Conservation (phyloP, 2,329 filamentous ascomycete genomes). For the Cytospora paraplurivora region DNA sequence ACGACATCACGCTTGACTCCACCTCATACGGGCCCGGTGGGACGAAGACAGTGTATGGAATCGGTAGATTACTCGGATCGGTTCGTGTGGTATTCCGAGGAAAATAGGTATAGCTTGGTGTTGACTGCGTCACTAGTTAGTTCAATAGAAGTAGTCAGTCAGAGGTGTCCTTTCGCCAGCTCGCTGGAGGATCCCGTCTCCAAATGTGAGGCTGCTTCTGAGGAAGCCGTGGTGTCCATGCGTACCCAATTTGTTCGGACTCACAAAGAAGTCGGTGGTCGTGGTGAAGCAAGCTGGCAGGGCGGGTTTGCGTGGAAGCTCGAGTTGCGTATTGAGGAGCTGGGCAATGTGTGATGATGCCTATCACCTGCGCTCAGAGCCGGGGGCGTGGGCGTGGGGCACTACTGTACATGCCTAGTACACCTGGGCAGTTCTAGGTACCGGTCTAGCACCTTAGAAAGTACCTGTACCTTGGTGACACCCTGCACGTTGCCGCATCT, state of each 20-base stretch:
- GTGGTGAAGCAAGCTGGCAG: slow-evolving; percentile 8
- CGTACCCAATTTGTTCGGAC: not conserved
- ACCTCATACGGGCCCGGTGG: slow-evolving; percentile 29
- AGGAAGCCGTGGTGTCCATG: not conserved
- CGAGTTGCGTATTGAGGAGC: not conserved
- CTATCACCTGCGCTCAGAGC: slow-evolving; percentile 1
- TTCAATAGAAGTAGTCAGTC: not conserved
- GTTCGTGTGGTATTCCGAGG: slow-evolving; percentile 3
- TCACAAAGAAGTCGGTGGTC: slow-evolving; percentile 6
- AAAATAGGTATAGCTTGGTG: slow-evolving; percentile 1
- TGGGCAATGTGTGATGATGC: slow-evolving; percentile 12
- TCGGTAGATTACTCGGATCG: not conserved
- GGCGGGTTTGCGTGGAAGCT: slow-evolving; percentile 1
- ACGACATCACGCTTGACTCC: slow-evolving; percentile 42
- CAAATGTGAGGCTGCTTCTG: not conserved
- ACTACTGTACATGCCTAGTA: not conserved
- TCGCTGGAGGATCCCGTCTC: not conserved
- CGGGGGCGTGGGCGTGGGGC: not conserved
- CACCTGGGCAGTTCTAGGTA: not conserved
- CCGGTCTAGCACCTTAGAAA: not conserved
- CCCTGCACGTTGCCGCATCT: not conserved
- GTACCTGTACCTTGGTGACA: not conserved
- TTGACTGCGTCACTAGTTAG: slow-evolving; percentile 11
- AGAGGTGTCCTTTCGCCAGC: not conserved
- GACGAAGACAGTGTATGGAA: not conserved